phyloP scores from a whole-genome alignment of 352 stramenopile species.

The Peronosclerospora sorghi region DNA sequence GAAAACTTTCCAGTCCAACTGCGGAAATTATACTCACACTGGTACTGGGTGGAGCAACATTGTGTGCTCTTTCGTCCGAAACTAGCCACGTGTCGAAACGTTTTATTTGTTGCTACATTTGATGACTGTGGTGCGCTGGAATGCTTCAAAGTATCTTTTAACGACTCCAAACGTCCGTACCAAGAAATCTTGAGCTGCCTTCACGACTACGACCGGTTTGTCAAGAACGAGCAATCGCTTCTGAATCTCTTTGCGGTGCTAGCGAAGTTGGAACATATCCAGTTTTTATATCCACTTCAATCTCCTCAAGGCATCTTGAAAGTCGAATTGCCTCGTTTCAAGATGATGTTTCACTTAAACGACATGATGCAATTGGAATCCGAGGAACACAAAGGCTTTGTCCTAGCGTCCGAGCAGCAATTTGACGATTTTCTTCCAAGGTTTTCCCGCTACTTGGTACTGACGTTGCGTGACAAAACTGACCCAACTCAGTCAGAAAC shows the following conservation, averaged over 20 bases:
- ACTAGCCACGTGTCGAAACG: constrained; percentile 9
- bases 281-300: constrained; percentile 25
- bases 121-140: not conserved
- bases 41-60: too few species aligned
- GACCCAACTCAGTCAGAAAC: constrained; percentile 10
- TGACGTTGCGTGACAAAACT: constrained; percentile 6
- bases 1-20: constrained; percentile 19
- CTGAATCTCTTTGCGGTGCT: constrained; percentile 8
- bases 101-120: constrained; percentile 16
- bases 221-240: constrained; percentile 6
- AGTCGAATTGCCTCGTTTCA: too few species aligned
- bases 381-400: too few species aligned
- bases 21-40: constrained; percentile 23
- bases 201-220: constrained; percentile 15
- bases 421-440: too few species aligned
- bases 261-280: constrained; percentile 29
- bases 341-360: constrained; percentile 25
- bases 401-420: too few species aligned
- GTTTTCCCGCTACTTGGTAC: constrained; percentile 29
- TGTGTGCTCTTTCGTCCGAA: too few species aligned
- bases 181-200: constrained; percentile 6
- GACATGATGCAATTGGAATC: constrained; percentile 14
- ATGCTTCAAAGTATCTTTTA: constrained; percentile 27
- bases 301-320: constrained; percentile 11
- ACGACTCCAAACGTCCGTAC: constrained; percentile 11